Conservation (phyloP, 2,329 filamentous ascomycete species). For the Claviceps arundinis region DNA sequence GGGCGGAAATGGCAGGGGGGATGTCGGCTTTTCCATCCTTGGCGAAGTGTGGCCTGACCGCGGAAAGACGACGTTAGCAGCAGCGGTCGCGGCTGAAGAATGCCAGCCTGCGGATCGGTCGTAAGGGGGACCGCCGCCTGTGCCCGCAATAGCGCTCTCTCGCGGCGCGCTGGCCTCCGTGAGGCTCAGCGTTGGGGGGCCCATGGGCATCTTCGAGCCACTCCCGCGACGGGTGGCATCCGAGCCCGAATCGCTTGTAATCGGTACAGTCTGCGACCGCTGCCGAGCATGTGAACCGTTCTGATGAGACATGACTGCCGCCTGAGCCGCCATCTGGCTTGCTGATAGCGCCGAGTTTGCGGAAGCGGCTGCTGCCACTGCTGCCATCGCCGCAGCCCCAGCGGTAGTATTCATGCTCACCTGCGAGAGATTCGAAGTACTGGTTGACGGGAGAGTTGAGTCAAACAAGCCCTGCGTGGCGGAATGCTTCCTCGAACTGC, state of each 20-base stretch:
- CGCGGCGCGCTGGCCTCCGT: conserved; percentile 51
- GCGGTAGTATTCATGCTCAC: conserved; percentile 28
- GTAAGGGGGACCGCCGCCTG: conserved; percentile 44
- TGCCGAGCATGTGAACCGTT: conserved; percentile 42
- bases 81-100: conserved; percentile 50
- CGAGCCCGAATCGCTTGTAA: conserved; percentile 29
- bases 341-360: conserved; percentile 30
- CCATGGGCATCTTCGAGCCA: conserved; percentile 37
- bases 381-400: conserved; percentile 24
- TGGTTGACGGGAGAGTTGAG: conserved; percentile 52
- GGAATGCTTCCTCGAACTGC: conserved; percentile 52
- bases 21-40: conserved; percentile 20
- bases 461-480: conserved; percentile 68
- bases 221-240: conserved; percentile 31
- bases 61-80: conserved; percentile 60
- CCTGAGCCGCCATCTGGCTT: conserved; percentile 71
- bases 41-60: conserved; percentile 45
- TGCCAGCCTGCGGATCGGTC: conserved; percentile 43
- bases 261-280: conserved; percentile 61
- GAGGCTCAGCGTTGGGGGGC: conserved; percentile 48
- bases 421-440: conserved; percentile 39
- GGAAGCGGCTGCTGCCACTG: conserved; percentile 15
- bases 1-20: conserved; percentile 23
- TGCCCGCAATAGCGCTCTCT: conserved; percentile 38
- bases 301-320: conserved; percentile 56